Evolutionary conservation across 305 asterid species (phyloP), one percentile per base, ranked within the genome.

Genomic region (Lippia alba): DNA sequence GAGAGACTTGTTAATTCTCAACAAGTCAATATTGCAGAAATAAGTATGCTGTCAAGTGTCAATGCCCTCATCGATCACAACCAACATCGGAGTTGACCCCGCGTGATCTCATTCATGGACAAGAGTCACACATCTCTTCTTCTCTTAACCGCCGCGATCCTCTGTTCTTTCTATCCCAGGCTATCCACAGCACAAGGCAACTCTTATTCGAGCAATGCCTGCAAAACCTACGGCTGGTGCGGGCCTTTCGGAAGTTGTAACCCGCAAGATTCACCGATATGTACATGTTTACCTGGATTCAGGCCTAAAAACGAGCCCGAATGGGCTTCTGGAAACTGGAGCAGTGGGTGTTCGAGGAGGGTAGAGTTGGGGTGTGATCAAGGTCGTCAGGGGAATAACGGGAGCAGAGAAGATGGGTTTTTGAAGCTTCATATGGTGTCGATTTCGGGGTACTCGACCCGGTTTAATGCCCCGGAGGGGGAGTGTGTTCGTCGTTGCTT

Each of bases 401-500:
- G 69, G 30, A 24, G 30, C 41, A 18, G 41, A 33, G 19, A 44
- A 50, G 69, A 64, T 14, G 12, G 69, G 44, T 45, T 64, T 24
- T 48, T 64, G 57, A 18, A 16, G 18, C 70, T 80, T 33, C 61
- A 55, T 17, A 68, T 12, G 9, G 46, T 80, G 44, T 83, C 75
- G 57, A 59, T 82, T 30, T 83, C 91, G 0, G 91, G 82, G 50
- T 79, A 70, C 15, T 60, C 75, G 14, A 50, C 70, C 40, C 61
- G 66, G 41, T 66, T 63, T 66, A 8, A 11, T 14, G 73, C 78
- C 39, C 9, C 18, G 20, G 75, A 67, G 46, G 64, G 54, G 18
- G 68, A 75, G 41, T 86, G 90, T 55, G 65, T 39, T 33, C 61
- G 39, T 54, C 57, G 53, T 32, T 85, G 93, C 74, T 69, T 60